A percentile compares a stretch with the other conserved stretches of the same genome.
Evolutionary conservation across 345 rosid species (phyloP).

Genomic region (Camelina neglecta): DNA sequence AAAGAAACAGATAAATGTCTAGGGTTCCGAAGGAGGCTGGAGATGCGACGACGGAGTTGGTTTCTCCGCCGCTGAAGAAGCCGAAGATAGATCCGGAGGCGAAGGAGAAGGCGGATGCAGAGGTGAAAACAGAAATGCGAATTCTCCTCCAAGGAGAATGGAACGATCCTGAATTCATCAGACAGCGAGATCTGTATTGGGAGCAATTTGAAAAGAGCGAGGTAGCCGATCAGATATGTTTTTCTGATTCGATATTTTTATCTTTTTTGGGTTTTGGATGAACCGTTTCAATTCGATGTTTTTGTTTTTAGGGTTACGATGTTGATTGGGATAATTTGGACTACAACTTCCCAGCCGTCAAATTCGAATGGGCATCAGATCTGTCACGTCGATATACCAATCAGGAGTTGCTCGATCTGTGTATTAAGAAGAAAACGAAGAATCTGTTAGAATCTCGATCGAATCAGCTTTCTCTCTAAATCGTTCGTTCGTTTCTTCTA

Average conservation of each 20-base stretch:
- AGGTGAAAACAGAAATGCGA: background rate
- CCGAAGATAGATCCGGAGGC: background rate
- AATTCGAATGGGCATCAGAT: background rate
- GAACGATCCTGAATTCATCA: background rate
- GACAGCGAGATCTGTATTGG: background rate
- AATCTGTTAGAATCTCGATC: background rate
- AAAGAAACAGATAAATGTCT: background rate
- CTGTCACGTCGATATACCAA: background rate
- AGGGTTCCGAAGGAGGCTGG: background rate
- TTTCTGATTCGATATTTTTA: background rate
- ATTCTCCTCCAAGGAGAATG: background rate
- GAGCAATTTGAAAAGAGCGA: background rate
- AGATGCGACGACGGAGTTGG: background rate
- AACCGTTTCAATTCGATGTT: background rate
- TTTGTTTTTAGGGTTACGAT: background rate
- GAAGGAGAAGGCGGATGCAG: too few relatives aligned
- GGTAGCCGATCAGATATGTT: background rate
- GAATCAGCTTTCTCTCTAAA: too few relatives aligned
- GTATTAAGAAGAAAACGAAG: background rate
- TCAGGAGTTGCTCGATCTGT: background rate
- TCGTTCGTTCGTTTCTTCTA: too few relatives aligned
- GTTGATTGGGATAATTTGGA: background rate
- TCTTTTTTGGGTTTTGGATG: background rate
- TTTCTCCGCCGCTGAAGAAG: background rate
- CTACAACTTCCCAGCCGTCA: background rate